Percentiles rank a stretch among this genome's conserved stretches.
phyloP scores from a whole-genome alignment of 441 rosid genomes.

The Populus hybrid region DNA sequence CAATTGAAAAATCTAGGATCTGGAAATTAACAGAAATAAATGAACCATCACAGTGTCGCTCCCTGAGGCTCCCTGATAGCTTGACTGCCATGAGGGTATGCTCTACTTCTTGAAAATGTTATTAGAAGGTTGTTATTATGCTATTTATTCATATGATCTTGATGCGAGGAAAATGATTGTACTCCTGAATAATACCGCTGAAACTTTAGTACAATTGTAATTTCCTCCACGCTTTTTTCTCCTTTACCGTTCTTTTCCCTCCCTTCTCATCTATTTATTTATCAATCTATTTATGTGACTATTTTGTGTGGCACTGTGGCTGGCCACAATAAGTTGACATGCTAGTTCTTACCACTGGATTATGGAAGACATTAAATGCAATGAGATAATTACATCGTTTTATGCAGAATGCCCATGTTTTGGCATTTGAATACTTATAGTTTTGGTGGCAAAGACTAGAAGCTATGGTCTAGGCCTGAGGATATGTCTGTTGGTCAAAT shows the following conservation, averaged over 20 bases:
- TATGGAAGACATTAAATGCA: neutral
- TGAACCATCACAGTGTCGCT: conserved; percentile 71
- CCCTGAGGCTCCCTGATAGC: conserved; percentile 68
- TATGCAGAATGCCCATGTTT: neutral
- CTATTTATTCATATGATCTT: neutral
- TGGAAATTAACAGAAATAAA: conserved; percentile 84
- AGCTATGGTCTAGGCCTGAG: neutral
- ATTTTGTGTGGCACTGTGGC: neutral
- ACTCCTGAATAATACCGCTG: neutral
- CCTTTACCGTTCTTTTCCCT: neutral
- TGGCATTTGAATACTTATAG: neutral
- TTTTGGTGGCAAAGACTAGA: neutral
- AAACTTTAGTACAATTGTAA: neutral
- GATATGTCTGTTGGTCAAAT: neutral
- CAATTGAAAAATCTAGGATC: conserved; percentile 58
- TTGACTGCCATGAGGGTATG: conserved; percentile 64
- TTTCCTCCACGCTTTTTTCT: neutral
- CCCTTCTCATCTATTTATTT: neutral
- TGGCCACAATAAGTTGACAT: neutral
- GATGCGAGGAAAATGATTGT: neutral
- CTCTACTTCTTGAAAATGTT: conserved; percentile 1
- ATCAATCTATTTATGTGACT: neutral
- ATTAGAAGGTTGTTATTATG: conserved; percentile 4
- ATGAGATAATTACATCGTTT: neutral
- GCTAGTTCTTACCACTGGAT: neutral